Base-by-base conservation (phyloP, 176 grass and related monocot genomes). In the Musa acuminata region DNA sequence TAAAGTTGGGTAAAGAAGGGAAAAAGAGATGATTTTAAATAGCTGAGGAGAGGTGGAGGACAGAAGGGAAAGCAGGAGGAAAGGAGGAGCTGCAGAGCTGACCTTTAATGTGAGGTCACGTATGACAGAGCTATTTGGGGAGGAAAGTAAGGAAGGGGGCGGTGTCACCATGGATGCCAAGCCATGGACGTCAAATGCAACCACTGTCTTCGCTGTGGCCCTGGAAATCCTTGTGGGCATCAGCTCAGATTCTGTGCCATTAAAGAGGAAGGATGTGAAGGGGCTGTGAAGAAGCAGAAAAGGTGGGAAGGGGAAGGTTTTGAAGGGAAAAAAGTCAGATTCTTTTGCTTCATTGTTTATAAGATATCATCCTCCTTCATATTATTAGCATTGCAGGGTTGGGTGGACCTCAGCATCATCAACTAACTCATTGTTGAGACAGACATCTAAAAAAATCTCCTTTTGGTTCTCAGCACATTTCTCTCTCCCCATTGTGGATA, bases 1-100 rank as follows among this genome's bases (percentile, higher is more conserved):
- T 14, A 19, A 23, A n/a, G 14, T 27, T 8, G 52, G 49, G 11
- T 29, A 24, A 24, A 65, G 60, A 13, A 51, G 17, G 19, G 11
- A 11, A 58, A 65, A 77, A 24, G 25, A 35, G 13, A 19, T 7
- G 43, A 2, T 77, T 77, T 76, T 65, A 49, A 77, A 77, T 43
- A 77, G 75, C 49, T 8, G 58, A 48, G 2, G 19, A 9, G 25
- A 50, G 57, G 55, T 65, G 49, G 74, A 77, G n/a, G 75, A 64
- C 57, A 64, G 58, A 76, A 24, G 19, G 59, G 55, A 77, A 25
- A 11, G 9, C 9, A 21, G 11, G 17, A 51, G 53, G 54, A 58
- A 75, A 12, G 26, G 43, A 14, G 53, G 53, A 74, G 58, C 26
- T 60, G 53, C 35, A 43, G 35, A 43, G 35, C 60, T 75, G 53